phyloP scores from a whole-genome alignment of 1,139 yeast species.

The Kazachstania sp. region DNA sequence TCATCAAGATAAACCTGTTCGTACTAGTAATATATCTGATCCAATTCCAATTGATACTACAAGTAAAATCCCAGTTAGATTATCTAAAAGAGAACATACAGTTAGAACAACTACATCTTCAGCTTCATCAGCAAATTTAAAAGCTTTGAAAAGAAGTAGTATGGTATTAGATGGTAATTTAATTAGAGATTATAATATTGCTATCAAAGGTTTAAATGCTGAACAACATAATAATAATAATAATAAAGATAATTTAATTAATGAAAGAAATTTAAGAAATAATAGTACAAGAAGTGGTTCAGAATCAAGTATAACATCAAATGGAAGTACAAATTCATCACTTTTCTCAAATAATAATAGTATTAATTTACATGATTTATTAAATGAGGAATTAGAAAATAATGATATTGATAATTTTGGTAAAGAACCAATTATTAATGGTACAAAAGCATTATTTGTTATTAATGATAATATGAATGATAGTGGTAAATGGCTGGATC shows the following conservation, averaged over 20 bases:
- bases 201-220: constrained; percentile 9
- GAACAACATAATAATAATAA: background rate
- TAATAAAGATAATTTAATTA: too few relatives aligned
- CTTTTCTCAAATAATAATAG: constrained; percentile 10
- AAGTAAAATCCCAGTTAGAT: background rate
- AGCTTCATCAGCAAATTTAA: background rate
- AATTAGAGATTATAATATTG: constrained; percentile 23
- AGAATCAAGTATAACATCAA: constrained; percentile 11
- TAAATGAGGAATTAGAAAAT: constrained; percentile 13
- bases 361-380: constrained; percentile 15
- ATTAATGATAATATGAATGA: constrained; percentile 3
- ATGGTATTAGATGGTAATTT: constrained; percentile 21
- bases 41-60: background rate
- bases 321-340: constrained; percentile 14
- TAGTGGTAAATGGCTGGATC: constrained; percentile 5
- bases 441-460: constrained; percentile 7
- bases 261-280: background rate
- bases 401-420: background rate
- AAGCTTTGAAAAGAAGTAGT: constrained; percentile 20
- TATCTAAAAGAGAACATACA: background rate
- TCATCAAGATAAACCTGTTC: background rate
- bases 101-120: background rate
- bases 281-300: constrained; percentile 10
- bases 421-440: background rate
- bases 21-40: background rate